A percentile compares a stretch with the other conserved stretches of the same genome.
Conservation (phyloP, 257 asterid species). For the Lycium barbarum region DNA sequence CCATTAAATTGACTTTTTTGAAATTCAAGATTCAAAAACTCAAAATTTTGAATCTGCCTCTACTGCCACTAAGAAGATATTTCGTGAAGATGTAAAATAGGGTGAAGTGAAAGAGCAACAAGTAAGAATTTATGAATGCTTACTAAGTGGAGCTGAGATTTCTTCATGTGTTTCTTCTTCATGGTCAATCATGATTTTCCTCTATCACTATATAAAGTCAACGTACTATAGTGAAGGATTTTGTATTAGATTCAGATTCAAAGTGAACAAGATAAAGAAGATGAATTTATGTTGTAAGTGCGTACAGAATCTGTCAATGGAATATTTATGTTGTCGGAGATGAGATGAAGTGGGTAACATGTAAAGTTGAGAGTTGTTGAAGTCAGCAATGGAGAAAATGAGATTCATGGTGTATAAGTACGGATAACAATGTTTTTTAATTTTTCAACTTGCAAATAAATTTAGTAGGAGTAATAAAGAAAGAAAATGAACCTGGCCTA, state of each 20-base stretch:
- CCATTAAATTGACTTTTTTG: not conserved
- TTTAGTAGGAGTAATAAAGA: not conserved
- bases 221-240: not conserved
- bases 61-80: not conserved
- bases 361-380: not conserved
- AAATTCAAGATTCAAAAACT: not conserved
- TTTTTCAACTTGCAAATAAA: not conserved
- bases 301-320: not conserved
- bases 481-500: not conserved
- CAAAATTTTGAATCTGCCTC: not conserved
- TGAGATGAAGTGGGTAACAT: not conserved
- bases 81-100: not conserved
- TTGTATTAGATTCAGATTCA: not conserved
- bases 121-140: not conserved
- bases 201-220: not conserved
- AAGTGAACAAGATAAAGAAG: not conserved
- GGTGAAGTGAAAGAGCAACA: not conserved
- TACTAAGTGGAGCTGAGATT: constrained; percentile 48
- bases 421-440: not conserved
- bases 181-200: constrained; percentile 30
- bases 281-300: not conserved
- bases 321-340: not conserved
- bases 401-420: not conserved
- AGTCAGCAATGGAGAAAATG: not conserved
- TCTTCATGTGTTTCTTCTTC: constrained; percentile 10